These are phyloP conservation scores for Pholiota adiposa DNA, from an alignment of 1,284 basidiomycete genomes.

Conservation along the genomic window DNA sequence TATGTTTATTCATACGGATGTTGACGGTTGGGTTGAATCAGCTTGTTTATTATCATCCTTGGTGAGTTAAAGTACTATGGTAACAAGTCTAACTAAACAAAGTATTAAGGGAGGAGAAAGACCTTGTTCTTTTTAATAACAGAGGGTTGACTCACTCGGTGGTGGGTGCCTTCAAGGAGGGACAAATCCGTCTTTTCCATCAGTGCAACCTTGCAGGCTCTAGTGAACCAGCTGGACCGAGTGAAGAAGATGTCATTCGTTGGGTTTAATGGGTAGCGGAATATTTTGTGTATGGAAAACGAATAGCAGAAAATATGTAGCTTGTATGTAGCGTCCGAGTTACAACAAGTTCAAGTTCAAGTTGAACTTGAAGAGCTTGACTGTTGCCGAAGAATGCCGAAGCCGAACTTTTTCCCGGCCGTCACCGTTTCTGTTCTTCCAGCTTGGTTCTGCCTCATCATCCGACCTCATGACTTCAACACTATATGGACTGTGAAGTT, in stretches of 20 bases:
- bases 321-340: no score
- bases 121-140: conserved; percentile 67
- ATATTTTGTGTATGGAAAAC: no score
- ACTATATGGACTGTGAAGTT: no score
- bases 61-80: conserved; percentile 29
- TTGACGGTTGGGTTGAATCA: conserved; percentile 20
- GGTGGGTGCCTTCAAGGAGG: conserved; percentile 74
- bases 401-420: no score
- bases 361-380: no score
- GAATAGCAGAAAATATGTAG: no score
- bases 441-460: no score
- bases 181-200: conserved; percentile 79
- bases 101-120: conserved; percentile 15
- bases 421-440: no score
- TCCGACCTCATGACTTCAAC: no score
- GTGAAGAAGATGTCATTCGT: conserved; percentile 60
- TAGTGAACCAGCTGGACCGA: conserved; percentile 69
- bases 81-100: background rate
- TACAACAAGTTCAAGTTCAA: no score
- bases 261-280: conserved; percentile 47
- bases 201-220: conserved; percentile 85
- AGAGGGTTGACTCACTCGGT: conserved; percentile 80
- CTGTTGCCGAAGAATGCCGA: no score
- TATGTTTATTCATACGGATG: no score
- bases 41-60: conserved; percentile 72